Conservation (phyloP, 805 yeast species). For the Lipomyces chichibuensis region DNA sequence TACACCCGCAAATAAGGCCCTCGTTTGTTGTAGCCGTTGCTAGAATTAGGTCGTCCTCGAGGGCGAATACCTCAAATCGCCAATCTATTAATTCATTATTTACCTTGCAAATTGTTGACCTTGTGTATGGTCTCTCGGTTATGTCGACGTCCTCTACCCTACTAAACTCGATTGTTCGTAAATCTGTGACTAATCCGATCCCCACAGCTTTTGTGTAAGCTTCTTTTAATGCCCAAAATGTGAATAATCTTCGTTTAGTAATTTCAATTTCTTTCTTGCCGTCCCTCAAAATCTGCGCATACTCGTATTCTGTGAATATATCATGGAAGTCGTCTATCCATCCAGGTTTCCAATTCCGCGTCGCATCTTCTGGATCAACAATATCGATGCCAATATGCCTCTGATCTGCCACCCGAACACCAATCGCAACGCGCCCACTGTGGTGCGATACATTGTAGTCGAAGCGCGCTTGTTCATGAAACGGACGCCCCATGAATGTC, state of each 20-base stretch:
- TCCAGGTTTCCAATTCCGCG: constrained; percentile 6
- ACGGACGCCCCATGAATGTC: constrained; percentile 24
- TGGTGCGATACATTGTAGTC: constrained; percentile 35
- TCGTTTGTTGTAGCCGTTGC: constrained; percentile 27
- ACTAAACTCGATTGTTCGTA: constrained; percentile 42
- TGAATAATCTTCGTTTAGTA: constrained; percentile 37
- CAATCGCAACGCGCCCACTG: constrained; percentile 25
- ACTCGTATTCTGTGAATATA: constrained; percentile 24
- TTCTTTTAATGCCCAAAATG: constrained; percentile 80
- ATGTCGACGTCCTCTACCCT: constrained; percentile 23
- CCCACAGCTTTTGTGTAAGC: constrained; percentile 71
- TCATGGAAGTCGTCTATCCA: constrained; percentile 30
- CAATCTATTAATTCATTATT: constrained; percentile 12
- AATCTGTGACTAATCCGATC: constrained; percentile 54
- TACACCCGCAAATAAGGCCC: neutral
- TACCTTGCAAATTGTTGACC: constrained; percentile 6
- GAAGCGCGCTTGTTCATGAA: constrained; percentile 2
- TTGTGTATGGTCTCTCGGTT: constrained; percentile 2
- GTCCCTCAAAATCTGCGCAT: constrained; percentile 1
- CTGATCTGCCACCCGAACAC: constrained; percentile 13
- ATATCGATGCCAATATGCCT: constrained; percentile 27
- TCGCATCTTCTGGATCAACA: constrained; percentile 19
- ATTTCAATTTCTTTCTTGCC: neutral
- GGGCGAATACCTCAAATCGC: constrained; percentile 27
- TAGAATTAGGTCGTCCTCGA: constrained; percentile 9